These are phyloP conservation scores for Arthrinium phaeospermum DNA, from an alignment of 2,329 filamentous ascomycete genomes.

Conservation along the genomic window DNA sequence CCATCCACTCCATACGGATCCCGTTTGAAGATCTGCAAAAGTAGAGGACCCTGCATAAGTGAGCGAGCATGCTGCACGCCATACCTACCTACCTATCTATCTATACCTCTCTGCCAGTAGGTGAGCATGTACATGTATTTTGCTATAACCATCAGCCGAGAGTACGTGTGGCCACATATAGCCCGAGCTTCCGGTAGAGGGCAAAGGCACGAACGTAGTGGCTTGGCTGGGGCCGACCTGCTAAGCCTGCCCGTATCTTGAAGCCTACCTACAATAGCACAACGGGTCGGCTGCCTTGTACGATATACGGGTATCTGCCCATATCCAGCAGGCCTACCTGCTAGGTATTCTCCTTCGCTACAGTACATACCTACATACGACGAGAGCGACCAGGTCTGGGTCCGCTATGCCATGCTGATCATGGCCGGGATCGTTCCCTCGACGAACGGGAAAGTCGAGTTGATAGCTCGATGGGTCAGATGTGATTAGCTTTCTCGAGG, in stretches of 20 bases:
- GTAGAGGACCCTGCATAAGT: neutral
- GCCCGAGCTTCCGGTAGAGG: neutral
- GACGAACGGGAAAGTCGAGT: neutral
- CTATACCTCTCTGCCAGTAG: no score
- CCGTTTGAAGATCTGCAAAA: constrained; percentile 13
- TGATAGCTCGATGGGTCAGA: constrained; percentile 14
- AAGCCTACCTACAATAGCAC: neutral
- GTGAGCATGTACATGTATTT: no score
- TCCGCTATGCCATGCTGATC: constrained; percentile 4
- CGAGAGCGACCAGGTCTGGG: neutral
- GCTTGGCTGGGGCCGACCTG: neutral
- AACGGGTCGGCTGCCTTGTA: neutral
- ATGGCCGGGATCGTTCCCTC: neutral
- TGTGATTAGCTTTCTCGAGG: constrained; percentile 18
- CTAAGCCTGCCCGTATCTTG: neutral
- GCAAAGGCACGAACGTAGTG: neutral
- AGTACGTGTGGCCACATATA: neutral
- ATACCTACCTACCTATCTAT: neutral
- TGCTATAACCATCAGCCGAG: neutral
- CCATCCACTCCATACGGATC: constrained; percentile 10
- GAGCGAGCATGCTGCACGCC: neutral
- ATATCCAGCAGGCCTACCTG: neutral
- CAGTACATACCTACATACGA: neutral
- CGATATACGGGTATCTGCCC: neutral
- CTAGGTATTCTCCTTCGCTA: neutral